Conservation (phyloP, 495 filamentous ascomycete genomes). For the Pseudoneurospora amorphoporcata region DNA sequence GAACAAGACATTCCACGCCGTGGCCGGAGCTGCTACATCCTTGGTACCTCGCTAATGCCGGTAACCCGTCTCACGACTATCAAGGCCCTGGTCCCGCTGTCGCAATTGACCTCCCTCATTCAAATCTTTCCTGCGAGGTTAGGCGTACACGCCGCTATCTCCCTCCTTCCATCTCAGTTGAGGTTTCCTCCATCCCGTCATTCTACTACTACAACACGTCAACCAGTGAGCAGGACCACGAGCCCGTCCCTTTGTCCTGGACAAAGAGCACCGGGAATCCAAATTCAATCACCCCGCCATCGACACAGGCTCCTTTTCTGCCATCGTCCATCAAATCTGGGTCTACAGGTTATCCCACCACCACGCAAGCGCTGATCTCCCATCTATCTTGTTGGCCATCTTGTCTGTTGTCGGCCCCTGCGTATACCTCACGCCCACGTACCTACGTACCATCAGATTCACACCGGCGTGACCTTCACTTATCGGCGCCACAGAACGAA, state of each 20-base stretch:
- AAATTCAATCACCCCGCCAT: not conserved
- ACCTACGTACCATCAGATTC: not conserved
- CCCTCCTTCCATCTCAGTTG: not conserved
- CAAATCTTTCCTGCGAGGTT: not conserved
- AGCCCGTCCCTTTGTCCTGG: not conserved
- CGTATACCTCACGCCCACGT: not conserved
- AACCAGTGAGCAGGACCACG: not conserved
- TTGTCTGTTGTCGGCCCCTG: not conserved
- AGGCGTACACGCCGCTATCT: not conserved
- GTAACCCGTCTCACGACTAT: not conserved
- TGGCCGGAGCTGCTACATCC: not conserved
- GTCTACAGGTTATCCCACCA: not conserved
- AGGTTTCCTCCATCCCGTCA: not conserved
- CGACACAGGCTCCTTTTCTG: not conserved
- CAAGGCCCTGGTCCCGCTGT: not conserved
- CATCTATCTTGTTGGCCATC: not conserved
- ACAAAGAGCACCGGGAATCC: not conserved
- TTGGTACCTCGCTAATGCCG: not conserved
- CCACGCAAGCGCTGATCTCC: not conserved
- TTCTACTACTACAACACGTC: not conserved
- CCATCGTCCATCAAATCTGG: not conserved
- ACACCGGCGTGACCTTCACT: conserved; percentile 3
- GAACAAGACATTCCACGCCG: not conserved
- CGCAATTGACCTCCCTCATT: not conserved
- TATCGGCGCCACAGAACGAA: conserved; percentile 21